Conservation (phyloP, 768 basidiomycete species). For the Rhodotorula sphaerocarpa region DNA sequence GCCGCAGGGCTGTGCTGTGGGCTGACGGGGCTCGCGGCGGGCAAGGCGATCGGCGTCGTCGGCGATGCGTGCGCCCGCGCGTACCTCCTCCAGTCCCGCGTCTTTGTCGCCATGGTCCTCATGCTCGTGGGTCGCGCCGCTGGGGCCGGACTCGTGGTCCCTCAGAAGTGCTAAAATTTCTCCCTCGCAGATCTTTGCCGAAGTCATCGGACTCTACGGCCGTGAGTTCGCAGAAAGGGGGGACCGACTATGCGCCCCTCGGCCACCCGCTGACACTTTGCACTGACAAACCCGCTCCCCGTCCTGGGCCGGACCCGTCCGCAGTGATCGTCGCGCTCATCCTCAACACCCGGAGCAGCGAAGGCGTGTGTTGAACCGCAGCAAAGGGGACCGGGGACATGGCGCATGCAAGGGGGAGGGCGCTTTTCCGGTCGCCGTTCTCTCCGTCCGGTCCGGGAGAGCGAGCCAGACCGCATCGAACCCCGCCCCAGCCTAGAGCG, state of each 20-base stretch:
- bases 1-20: slow-evolving; percentile 88
- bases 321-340: slow-evolving; percentile 69
- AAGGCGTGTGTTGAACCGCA: slow-evolving; percentile 9
- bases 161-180: too few species aligned
- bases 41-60: slow-evolving; percentile 87
- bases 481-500: too few species aligned
- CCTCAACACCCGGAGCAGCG: slow-evolving; percentile 23
- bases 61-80: slow-evolving; percentile 93
- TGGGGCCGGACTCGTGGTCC: too few species aligned
- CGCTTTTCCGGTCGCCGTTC: too few species aligned
- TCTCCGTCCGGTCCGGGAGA: too few species aligned
- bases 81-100: slow-evolving; percentile 78
- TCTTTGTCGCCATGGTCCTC: slow-evolving; percentile 93
- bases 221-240: background rate
- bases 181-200: slow-evolving; percentile 54
- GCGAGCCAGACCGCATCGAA: too few species aligned
- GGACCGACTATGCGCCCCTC: too few species aligned
- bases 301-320: too few species aligned
- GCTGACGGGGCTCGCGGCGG: slow-evolving; percentile 80
- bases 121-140: slow-evolving; percentile 64
- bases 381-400: too few species aligned
- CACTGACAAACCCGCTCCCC: too few species aligned
- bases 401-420: too few species aligned
- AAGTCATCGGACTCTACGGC: slow-evolving; percentile 82
- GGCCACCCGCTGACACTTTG: too few species aligned